Percentiles rank a stretch among this genome's conserved stretches.
Conservation (phyloP, 176 grass and related monocot genomes). For the Oropetium thomaeum region DNA sequence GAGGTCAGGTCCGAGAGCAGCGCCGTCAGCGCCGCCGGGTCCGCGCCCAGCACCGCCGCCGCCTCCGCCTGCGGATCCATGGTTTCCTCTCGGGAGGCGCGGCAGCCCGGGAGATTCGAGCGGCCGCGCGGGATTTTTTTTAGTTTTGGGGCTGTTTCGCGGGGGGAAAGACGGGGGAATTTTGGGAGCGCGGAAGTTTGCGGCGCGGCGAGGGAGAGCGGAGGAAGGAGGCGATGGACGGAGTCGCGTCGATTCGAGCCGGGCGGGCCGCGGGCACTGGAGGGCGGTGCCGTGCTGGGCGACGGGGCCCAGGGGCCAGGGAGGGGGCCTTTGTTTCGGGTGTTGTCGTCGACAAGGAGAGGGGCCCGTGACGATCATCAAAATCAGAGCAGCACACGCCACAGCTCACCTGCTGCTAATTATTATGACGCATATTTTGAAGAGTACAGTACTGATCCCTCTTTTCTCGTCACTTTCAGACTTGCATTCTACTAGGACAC, state of each 20-base stretch:
- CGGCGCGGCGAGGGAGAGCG: slow-evolving; percentile 16
- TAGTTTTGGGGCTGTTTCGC: slow-evolving; percentile 35
- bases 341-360: slow-evolving; percentile 4
- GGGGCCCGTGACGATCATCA: slow-evolving; percentile 12
- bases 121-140: slow-evolving; percentile 42
- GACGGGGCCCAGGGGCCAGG: slow-evolving; percentile 8
- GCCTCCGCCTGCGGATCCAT: slow-evolving; percentile 46
- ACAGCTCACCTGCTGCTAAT: slow-evolving; percentile 34
- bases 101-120: slow-evolving; percentile 5
- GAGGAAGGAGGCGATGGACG: neutral
- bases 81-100: neutral
- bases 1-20: slow-evolving; percentile 72
- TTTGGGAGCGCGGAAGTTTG: slow-evolving; percentile 24
- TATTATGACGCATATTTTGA: slow-evolving; percentile 20
- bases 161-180: slow-evolving; percentile 9
- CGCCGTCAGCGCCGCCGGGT: slow-evolving; percentile 55
- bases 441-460: neutral
- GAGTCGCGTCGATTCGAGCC: slow-evolving; percentile 7
- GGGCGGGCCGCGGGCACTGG: slow-evolving; percentile 32
- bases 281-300: slow-evolving; percentile 26
- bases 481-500: neutral
- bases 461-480: neutral
- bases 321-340: neutral
- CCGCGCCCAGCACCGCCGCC: slow-evolving; percentile 61
- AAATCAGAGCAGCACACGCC: slow-evolving; percentile 27